These are phyloP conservation scores for Apiospora marii DNA, from an alignment of 2,329 filamentous ascomycete species.

Conservation along the genomic window DNA sequence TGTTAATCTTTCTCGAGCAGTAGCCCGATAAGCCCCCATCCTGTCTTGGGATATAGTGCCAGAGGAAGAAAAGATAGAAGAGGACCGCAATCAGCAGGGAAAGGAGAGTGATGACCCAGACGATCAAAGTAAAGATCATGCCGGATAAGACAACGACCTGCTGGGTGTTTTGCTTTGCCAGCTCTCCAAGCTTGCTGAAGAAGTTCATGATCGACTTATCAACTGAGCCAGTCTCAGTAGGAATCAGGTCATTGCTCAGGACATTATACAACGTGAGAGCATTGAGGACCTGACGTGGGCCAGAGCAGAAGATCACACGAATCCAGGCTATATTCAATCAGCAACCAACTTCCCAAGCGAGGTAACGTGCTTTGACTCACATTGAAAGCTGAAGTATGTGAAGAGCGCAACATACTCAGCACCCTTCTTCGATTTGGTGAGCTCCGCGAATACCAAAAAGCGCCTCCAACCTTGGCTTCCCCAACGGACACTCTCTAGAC, in stretches of 20 bases:
- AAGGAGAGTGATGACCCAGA: conserved; percentile 86
- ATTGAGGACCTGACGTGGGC: conserved; percentile 90
- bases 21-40: conserved; percentile 86
- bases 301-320: conserved; percentile 88
- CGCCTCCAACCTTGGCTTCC: conserved; percentile 82
- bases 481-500: conserved; percentile 82
- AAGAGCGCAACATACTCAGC: conserved; percentile 91
- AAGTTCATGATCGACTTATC: conserved; percentile 75
- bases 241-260: conserved; percentile 77
- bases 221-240: conserved; percentile 57
- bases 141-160: conserved; percentile 85
- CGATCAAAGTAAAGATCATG: conserved; percentile 90
- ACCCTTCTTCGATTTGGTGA: conserved; percentile 92
- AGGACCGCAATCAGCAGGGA: conserved; percentile 77
- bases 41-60: conserved; percentile 84
- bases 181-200: conserved; percentile 79
- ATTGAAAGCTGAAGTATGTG: conserved; percentile 81
- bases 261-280: conserved; percentile 88
- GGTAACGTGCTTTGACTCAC: conserved; percentile 49
- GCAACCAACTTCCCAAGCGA: conserved; percentile 16
- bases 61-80: conserved; percentile 88
- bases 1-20: conserved; percentile 91
- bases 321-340: conserved; percentile 72
- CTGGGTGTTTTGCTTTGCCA: conserved; percentile 76
- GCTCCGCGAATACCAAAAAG: conserved; percentile 89